Evolutionary conservation across 2,329 filamentous ascomycete species (phyloP).

Genomic region (Orbilia blumenaviensis): DNA sequence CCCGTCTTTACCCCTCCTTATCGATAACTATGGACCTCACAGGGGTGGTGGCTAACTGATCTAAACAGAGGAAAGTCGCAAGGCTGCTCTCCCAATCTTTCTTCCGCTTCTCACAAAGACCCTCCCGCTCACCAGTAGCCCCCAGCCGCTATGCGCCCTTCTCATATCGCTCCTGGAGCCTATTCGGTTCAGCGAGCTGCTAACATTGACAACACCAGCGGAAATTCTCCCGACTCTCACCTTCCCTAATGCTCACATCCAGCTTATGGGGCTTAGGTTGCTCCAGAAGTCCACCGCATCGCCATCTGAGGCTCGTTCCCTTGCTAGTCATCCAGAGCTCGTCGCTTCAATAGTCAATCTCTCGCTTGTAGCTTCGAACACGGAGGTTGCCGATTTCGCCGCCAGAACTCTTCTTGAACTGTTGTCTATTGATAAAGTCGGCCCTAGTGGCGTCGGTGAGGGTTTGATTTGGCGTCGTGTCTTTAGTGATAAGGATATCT

Average conservation of each 20-base stretch:
- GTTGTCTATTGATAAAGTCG: constrained; percentile 42
- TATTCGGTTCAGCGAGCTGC: constrained; percentile 44
- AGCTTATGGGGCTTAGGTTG: constrained; percentile 45
- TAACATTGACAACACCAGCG: constrained; percentile 47
- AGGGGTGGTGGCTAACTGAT: constrained; percentile 3
- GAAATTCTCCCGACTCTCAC: constrained; percentile 50
- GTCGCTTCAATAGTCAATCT: constrained; percentile 51
- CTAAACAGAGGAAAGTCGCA: constrained; percentile 47
- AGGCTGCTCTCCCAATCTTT: constrained; percentile 46
- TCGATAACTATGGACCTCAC: constrained; percentile 27
- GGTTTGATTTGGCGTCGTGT: constrained; percentile 51
- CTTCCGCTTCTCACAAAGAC: constrained; percentile 51
- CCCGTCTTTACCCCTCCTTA: constrained; percentile 48
- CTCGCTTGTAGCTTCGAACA: constrained; percentile 46
- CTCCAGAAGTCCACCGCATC: constrained; percentile 47
- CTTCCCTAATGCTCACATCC: constrained; percentile 52
- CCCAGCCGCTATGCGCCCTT: constrained; percentile 51
- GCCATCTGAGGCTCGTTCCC: constrained; percentile 41
- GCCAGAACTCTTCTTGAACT: constrained; percentile 38
- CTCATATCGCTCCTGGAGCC: constrained; percentile 44
- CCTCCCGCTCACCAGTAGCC: constrained; percentile 41
- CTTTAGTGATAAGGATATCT: constrained; percentile 51
- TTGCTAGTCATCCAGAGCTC: constrained; percentile 48
- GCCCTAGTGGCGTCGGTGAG: constrained; percentile 42
- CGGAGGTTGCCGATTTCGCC: constrained; percentile 44